Base-by-base conservation (phyloP, 352 stramenopile species). In the Phytophthora uliginosa region DNA sequence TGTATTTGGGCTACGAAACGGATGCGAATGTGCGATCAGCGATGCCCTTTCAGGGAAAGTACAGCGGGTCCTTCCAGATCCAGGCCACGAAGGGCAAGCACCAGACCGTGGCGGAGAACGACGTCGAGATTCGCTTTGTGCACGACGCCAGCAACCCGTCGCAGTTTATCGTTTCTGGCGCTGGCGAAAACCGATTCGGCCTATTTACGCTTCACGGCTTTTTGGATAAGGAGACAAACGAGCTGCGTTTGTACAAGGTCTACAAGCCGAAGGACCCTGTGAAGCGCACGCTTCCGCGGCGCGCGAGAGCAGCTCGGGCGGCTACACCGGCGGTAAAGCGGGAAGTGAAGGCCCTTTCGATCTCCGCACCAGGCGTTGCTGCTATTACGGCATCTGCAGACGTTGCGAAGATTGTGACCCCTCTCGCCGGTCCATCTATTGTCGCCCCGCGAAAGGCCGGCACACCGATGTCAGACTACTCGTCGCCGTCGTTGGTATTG, bases 1-100 rank as follows among this genome's bases (percentile, higher is more conserved):
- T 83, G 28, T 95, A 85, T 68, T 77, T 91, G 34, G 86, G 86
- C 28, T 94, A 94, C 58, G 83, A 94, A 79, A 81, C 75, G 20
- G 72, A 95, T 59, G 59, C 77, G 22, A 64, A 69, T 26, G 73
- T 89, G 54, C 82, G 87, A 10, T 94, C 86, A 20, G 82, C 85
- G n/a, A 84, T 95, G 73, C 88, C 88, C 52, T 95, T 95, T 45
- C 77, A 88, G 34, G 83, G 82, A 73, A 95, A 93, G 69, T 97
- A 95, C 77, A 90, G 80, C 52, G 90, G 90, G 2, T 95, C 86
- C 17, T 97, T 97, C 59, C 88, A 97, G 74, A 97, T 97, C 65
- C 88, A 95, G 56, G 89, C 87, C 0, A 74, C 88, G 13, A 97
- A 97, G 75, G 89, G 87, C 26, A 97, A 97, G 56, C 78, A 85